Evolutionary conservation across 2,329 filamentous ascomycete species (phyloP).

Genomic region (Balansia obtecta): DNA sequence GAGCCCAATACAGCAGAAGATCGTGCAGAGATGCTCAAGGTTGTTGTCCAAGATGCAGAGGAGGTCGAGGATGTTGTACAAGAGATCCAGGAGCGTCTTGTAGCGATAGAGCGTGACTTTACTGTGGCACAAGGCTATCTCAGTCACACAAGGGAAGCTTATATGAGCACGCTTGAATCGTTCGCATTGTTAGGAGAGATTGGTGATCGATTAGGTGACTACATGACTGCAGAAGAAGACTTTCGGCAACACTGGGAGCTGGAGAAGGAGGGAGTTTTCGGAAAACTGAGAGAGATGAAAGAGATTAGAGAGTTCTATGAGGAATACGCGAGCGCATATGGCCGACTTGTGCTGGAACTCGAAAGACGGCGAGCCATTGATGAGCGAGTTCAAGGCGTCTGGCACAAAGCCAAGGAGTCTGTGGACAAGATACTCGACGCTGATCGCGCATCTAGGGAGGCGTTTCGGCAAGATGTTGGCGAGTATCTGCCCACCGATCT

Average conservation of each 20-base stretch:
- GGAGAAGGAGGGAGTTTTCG: constrained; percentile 57
- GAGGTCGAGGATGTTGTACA: constrained; percentile 54
- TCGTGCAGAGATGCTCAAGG: constrained; percentile 67
- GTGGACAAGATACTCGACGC: constrained; percentile 63
- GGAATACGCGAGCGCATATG: constrained; percentile 74
- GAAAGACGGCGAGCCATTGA: constrained; percentile 62
- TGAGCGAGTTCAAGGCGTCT: constrained; percentile 59
- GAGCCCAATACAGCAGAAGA: constrained; percentile 66
- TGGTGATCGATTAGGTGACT: constrained; percentile 49
- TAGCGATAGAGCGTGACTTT: constrained; percentile 64
- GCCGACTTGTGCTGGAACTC: constrained; percentile 72
- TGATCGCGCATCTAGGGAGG: constrained; percentile 61
- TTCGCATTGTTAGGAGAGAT: constrained; percentile 57
- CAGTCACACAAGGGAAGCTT: constrained; percentile 33
- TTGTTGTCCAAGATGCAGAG: constrained; percentile 60
- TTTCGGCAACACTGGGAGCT: constrained; percentile 60
- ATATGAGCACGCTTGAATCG: constrained; percentile 47
- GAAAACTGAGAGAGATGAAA: constrained; percentile 63
- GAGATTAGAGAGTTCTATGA: constrained; percentile 75
- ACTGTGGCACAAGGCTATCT: constrained; percentile 51
- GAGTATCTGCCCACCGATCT: constrained; percentile 81
- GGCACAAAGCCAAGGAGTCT: constrained; percentile 64
- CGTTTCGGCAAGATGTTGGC: constrained; percentile 70
- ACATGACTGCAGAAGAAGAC: constrained; percentile 50
- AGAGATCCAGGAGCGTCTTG: constrained; percentile 62